Percentiles rank a stretch among this genome's conserved stretches.
phyloP scores from a whole-genome alignment of 176 grass and related monocot genomes.

The Musa schizocarpa region DNA sequence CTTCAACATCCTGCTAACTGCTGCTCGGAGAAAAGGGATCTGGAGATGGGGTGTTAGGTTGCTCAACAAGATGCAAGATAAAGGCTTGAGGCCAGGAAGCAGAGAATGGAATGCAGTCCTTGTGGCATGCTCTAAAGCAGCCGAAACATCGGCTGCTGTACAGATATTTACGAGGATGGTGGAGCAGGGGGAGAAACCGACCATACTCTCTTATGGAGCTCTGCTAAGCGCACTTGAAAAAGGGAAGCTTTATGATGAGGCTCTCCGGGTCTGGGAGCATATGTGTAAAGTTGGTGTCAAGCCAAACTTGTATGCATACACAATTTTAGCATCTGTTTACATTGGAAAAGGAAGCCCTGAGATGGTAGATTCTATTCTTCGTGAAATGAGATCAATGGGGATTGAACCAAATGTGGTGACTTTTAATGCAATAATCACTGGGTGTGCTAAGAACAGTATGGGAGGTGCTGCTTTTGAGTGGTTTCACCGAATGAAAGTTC shows the following conservation, averaged over 20 bases:
- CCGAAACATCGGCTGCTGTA: slow-evolving; percentile 51
- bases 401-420: slow-evolving; percentile 74
- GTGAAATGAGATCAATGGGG: slow-evolving; percentile 40
- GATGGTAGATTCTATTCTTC: slow-evolving; percentile 47
- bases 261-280: slow-evolving; percentile 60
- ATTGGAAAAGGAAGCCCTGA: slow-evolving; percentile 50
- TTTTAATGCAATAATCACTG: slow-evolving; percentile 80
- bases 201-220: slow-evolving; percentile 59
- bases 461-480: slow-evolving; percentile 53
- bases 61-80: slow-evolving; percentile 87
- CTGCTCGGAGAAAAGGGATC: slow-evolving; percentile 58
- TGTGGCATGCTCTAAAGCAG: slow-evolving; percentile 73
- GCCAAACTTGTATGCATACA: slow-evolving; percentile 78
- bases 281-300: slow-evolving; percentile 66
- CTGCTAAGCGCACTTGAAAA: slow-evolving; percentile 73
- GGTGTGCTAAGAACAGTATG: slow-evolving; percentile 36
- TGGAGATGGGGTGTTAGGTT: slow-evolving; percentile 65
- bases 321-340: slow-evolving; percentile 63
- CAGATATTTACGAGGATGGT: slow-evolving; percentile 75
- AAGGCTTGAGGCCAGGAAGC: slow-evolving; percentile 51
- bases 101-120: slow-evolving; percentile 87
- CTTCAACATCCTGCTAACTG: slow-evolving; percentile 60
- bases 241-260: slow-evolving; percentile 66
- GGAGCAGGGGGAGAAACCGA: slow-evolving; percentile 48
- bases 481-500: slow-evolving; percentile 76